phyloP scores from a whole-genome alignment of 1,284 basidiomycete species.

The Ceratobasidium sp. region DNA sequence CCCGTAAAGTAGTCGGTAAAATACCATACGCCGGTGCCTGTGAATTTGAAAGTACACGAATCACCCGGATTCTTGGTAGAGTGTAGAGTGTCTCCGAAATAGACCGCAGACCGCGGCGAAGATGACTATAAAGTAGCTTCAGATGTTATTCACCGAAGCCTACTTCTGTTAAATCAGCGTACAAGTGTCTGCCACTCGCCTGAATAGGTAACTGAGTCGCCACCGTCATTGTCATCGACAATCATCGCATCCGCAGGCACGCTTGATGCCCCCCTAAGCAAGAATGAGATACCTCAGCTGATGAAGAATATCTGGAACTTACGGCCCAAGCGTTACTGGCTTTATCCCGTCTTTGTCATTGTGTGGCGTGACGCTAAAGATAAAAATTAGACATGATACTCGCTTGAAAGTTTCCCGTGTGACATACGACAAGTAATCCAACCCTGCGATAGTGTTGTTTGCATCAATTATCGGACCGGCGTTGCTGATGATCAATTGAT shows the following conservation, averaged over 20 bases:
- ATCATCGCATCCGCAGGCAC: not conserved
- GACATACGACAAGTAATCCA: slow-evolving; percentile 4
- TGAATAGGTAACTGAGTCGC: slow-evolving; percentile 4
- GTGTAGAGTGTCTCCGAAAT: not conserved
- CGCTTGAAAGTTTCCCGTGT: not conserved
- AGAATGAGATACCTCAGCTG: not conserved
- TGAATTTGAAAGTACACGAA: slow-evolving; percentile 12
- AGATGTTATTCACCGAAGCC: not conserved
- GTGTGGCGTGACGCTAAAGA: not conserved
- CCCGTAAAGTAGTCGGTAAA: slow-evolving; percentile 13
- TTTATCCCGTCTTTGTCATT: not conserved
- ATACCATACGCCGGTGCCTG: slow-evolving; percentile 27
- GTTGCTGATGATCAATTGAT: slow-evolving; percentile 12
- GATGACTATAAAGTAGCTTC: not conserved
- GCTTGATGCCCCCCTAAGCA: not conserved
- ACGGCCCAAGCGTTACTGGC: not conserved
- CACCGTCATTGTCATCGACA: not conserved
- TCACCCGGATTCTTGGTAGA: slow-evolving; percentile 12
- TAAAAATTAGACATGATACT: too few species aligned
- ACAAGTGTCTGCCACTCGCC: not conserved
- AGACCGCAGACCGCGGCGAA: not conserved
- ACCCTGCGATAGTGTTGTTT: not conserved
- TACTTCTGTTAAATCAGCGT: not conserved
- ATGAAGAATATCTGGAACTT: not conserved
- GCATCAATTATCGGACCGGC: not conserved